These are phyloP conservation scores for Jacaranda mimosifolia DNA, from an alignment of 257 asterid species.

Conservation along the genomic window DNA sequence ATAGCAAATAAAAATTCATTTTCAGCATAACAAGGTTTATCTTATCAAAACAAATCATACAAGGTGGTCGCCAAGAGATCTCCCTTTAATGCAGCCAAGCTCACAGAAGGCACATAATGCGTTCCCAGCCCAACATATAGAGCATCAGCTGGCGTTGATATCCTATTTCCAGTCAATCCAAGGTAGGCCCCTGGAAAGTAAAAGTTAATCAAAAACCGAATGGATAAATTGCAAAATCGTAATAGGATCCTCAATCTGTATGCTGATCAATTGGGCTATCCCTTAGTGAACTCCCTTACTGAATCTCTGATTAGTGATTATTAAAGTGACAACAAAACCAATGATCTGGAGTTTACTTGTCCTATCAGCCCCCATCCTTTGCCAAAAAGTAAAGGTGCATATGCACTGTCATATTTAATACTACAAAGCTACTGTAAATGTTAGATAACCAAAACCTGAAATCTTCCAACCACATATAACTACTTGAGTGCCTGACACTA, in stretches of 20 bases:
- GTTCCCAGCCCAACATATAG: constrained; percentile 89
- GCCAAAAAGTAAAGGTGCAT: constrained; percentile 7
- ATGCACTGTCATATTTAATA: neutral
- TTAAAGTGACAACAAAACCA: neutral
- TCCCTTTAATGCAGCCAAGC: constrained; percentile 67
- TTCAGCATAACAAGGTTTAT: constrained; percentile 13
- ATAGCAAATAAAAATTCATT: constrained; percentile 7
- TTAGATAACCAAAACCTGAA: neutral
- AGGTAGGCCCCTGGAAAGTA: constrained; percentile 84
- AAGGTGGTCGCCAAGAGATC: constrained; percentile 70
- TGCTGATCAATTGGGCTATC: neutral
- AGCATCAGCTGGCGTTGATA: constrained; percentile 97
- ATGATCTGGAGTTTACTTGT: neutral
- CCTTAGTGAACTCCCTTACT: neutral
- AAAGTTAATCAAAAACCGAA: constrained; percentile 13
- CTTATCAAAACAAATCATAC: constrained; percentile 52
- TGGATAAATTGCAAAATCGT: constrained; percentile 13
- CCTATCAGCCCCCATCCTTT: neutral
- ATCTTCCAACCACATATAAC: neutral
- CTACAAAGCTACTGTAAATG: neutral
- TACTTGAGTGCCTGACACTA: neutral
- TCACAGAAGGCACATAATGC: constrained; percentile 89
- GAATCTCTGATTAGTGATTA: neutral
- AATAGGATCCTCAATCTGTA: constrained; percentile 11
- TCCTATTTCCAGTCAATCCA: constrained; percentile 90